Base-by-base conservation (phyloP, 2,329 filamentous ascomycete genomes). In the Coleophoma crateriformis region DNA sequence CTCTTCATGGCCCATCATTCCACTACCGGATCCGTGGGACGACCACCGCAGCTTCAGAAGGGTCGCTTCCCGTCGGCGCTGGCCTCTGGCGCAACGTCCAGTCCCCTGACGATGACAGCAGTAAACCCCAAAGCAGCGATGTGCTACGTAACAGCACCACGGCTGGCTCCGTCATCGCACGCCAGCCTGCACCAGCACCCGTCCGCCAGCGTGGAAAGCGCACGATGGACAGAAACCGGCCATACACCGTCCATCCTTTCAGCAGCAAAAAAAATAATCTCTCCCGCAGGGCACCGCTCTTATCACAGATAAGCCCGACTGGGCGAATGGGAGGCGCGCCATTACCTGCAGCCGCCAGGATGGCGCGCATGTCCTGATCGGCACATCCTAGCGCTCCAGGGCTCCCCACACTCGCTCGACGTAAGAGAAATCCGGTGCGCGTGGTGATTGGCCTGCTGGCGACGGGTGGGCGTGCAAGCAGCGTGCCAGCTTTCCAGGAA, bases 141-240 rank as follows among this genome's bases (percentile, higher is more conserved):
- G 48, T 48, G 51, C 55, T 60, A 61, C 59, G 59, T 61, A 61
- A 61, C 55, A 44, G 27, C 44, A 44, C 51, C 46, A 2, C 12
- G 33, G 37, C 38, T 40, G 48, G 33, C 47, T 15, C 50, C 48
- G 17, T 35, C 37, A 46, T 42, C 15, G 38, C 38, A 52, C 48
- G 45, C 50, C 48, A 38, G 20, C 46, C 45, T 19, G 19, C 2
- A 3, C 19, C 19, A 19, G 19, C 19, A 19, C 2, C 2, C 19
- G 19, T 27, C 27, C 27, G 27, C 3, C 27, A 27, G 27, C 27
- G 8, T 10, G 27, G 27, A 10, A 27, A 27, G 27, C 27, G 27
- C 6, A 27, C 6, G 27, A 10, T 7, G 27, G 27, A 10, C 27
- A 27, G 8, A 10, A 27, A 3, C 27, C 6, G 27, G 27, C 27